Evolutionary conservation across 1,284 basidiomycete genomes (phyloP), one percentile per base, ranked within the genome.

Genomic region (Ganoderma resinaceum): DNA sequence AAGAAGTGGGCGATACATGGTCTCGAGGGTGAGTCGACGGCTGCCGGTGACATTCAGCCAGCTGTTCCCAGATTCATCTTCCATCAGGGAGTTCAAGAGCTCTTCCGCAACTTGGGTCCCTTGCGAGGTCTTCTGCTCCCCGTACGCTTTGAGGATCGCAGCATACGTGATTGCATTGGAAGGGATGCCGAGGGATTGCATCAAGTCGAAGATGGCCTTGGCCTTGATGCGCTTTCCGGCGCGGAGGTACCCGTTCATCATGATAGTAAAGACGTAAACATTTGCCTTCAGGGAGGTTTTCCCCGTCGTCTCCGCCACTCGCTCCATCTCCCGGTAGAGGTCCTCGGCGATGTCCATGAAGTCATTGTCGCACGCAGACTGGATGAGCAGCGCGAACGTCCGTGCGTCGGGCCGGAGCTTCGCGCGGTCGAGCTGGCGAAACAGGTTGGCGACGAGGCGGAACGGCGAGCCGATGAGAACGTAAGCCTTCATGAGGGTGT

Each of bases 401-500:
- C 85, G 85, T 16, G 76, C 80, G 72, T 92, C 87, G 0, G 95
- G 94, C 35, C 82, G 79, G 12, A 90, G 74, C 31, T 85, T 84
- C 20, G 81, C 75, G 29, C 79, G 70, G 71, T 87, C 82, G 63
- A 95, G 84, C 65, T 82, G 82, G 61, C 84, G 81, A 79, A 97
- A 96, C 35, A 95, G 79, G 7, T 82, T 79, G 38, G 90, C 82
- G 33, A 97, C 90, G 38, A 89, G 79, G 43, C 82, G 80, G 75
- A 93, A 92, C 0, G 97, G 95, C 2, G 94, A 87, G 14, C 92
- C 93, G 63, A 95, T 88, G 55, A 92, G 82, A 61, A 98, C 89
- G 75, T 95, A 93, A 1, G 95, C 94, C 81, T 95, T 95, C 74
- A 98, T 82, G 31, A 98, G 85, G 23, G 90, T 91, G 77, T 96